Percentiles rank a stretch among this genome's conserved stretches.
These are phyloP conservation scores for Graphilbum sp. DNA, from an alignment of 2,329 filamentous ascomycete species.

Conservation along the genomic window DNA sequence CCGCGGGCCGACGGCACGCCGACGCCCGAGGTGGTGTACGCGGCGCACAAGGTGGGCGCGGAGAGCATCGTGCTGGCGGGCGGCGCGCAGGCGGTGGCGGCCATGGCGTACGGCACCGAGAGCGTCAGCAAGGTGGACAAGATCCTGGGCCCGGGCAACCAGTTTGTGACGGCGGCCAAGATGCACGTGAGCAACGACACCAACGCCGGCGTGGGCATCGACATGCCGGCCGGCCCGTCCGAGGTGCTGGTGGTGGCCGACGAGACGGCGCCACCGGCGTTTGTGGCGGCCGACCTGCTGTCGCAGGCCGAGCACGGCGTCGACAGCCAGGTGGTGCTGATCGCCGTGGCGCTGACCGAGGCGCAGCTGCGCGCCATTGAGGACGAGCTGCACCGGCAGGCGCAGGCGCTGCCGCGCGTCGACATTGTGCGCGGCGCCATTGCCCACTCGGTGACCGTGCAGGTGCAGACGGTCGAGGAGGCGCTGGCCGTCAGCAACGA, in stretches of 20 bases:
- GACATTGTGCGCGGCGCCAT: conserved; percentile 88
- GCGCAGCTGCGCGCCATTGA: conserved; percentile 67
- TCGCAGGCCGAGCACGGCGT: conserved; percentile 92
- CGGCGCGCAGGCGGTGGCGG: conserved; percentile 87
- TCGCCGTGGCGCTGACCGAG: conserved; percentile 67
- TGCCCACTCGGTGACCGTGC: conserved; percentile 69
- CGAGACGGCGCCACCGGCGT: conserved; percentile 72
- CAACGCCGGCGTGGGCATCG: conserved; percentile 84
- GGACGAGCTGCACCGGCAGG: conserved; percentile 77
- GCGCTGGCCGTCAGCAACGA: conserved; percentile 75
- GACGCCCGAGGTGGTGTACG: conserved; percentile 94
- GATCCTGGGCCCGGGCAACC: conserved; percentile 93
- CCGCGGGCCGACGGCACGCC: conserved; percentile 78
- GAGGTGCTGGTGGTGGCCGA: conserved; percentile 96
- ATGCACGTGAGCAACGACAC: conserved; percentile 98
- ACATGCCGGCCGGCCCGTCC: conserved; percentile 95
- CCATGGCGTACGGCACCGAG: conserved; percentile 94
- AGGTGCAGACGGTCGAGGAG: conserved; percentile 52
- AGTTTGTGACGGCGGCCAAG: conserved; percentile 96
- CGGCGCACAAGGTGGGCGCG: conserved; percentile 89
- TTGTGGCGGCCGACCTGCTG: conserved; percentile 86
- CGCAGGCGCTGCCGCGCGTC: conserved; percentile 70
- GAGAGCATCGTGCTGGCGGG: conserved; percentile 92
- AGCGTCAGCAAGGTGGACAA: conserved; percentile 95
- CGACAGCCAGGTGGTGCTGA: conserved; percentile 86